Evolutionary conservation across 163 green algal genomes (phyloP), one percentile per base, ranked within the genome.

Genomic region (Scenedesmus sp.): DNA sequence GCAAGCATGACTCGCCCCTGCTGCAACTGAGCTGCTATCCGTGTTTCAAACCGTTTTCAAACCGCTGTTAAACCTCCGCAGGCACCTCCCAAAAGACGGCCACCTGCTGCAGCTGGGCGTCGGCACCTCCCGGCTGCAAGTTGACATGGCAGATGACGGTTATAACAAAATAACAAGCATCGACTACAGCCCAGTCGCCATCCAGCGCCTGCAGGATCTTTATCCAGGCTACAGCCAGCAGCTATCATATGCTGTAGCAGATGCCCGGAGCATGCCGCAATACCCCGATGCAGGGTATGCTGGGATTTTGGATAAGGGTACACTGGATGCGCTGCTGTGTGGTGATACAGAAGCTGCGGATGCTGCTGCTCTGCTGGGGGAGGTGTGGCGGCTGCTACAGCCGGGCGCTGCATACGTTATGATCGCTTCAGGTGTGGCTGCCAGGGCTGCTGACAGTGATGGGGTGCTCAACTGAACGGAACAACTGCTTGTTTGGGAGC

Each of bases 281-380:
- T 92, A 89, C 16, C 4, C 34, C 26, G 74, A 62, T 62, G 73
- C 18, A 77, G 66, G 54, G 9, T 86, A 70, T 77, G 23, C n/a
- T 55, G 87, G 74, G 5, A 59, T 96, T 9, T 84, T 96, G 56
- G 95, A 97, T 90, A 97, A 97, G 67, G 95, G 95, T 62, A 95
- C 94, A 0, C 60, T 97, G 62, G 95, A 97, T 74, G 94, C 95
- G 82, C 87, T 96, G 90, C 77, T 96, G 64, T 97, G 95, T 88
- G 94, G 94, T 4, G 94, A 96, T 56, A 70, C 34, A 9, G 94
- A 92, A 16, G 94, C 92, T 46, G 46, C 46, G 3, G 92, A 96
- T 56, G 92, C 92, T 16, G 57, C 60, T 16, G 88, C 79, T 8
- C 93, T 96, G 84, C 67, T 97, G 26, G 26, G 7, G 15, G 95